phyloP scores from a whole-genome alignment of 768 basidiomycete genomes.

The Panus rudis region DNA sequence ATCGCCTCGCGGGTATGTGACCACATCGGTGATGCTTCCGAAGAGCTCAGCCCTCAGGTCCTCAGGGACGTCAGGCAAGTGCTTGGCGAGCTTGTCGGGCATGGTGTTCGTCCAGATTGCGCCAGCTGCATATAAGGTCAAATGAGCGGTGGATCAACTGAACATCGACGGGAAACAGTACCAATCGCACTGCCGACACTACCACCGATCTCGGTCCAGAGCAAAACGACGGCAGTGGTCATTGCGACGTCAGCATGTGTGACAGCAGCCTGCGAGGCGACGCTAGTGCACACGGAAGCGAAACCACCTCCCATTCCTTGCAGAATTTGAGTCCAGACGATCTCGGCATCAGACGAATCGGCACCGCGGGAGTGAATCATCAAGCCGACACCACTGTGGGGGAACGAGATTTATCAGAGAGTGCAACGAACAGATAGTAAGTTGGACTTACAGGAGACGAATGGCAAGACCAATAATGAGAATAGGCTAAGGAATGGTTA shows the following conservation, averaged over 20 bases:
- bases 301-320: conserved; percentile 47
- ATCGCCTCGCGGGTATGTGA: conserved; percentile 39
- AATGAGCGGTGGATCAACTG: background rate
- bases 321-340: conserved; percentile 42
- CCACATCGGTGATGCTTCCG: conserved; percentile 48
- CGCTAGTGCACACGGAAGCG: conserved; percentile 36
- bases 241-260: conserved; percentile 43
- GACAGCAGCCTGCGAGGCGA: conserved; percentile 43
- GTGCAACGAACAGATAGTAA: background rate
- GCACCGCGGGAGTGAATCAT: conserved; percentile 22
- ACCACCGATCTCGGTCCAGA: conserved; percentile 41
- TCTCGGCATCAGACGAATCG: conserved; percentile 21
- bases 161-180: background rate
- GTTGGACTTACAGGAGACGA: conserved; percentile 16
- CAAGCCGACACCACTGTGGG: conserved; percentile 20
- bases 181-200: conserved; percentile 37
- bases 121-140: conserved; percentile 34
- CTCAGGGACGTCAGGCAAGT: conserved; percentile 45
- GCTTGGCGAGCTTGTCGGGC: conserved; percentile 49
- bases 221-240: conserved; percentile 40
- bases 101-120: conserved; percentile 61
- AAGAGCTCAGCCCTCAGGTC: conserved; percentile 40
- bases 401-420: background rate
- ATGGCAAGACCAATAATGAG: conserved; percentile 31
- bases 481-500: conserved; percentile 16